Evolutionary conservation across 2,329 filamentous ascomycete genomes (phyloP).

Genomic region (Ophiostoma quercus): DNA sequence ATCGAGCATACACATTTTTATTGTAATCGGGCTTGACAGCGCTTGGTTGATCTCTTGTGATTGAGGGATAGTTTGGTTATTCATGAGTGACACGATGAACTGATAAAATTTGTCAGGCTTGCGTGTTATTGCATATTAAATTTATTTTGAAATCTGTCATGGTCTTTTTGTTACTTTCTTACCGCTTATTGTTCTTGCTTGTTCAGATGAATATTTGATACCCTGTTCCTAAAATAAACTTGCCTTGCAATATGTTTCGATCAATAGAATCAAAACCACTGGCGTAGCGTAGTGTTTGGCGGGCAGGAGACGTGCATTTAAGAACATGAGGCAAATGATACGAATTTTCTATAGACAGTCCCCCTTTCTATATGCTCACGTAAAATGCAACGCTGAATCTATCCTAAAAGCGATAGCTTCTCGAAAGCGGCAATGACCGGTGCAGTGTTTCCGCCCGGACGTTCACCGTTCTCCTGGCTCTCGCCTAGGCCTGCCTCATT

Average conservation of each 20-base stretch:
- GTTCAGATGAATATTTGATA: not conserved
- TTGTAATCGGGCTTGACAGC: not conserved
- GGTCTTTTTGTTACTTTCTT: not conserved
- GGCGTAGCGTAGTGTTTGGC: not conserved
- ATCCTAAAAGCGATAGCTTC: conserved; percentile 49
- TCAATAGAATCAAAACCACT: not conserved
- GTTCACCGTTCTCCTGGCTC: not conserved
- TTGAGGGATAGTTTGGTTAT: not conserved
- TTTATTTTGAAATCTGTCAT: not conserved
- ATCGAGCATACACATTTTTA: not conserved
- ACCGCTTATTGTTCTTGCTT: not conserved
- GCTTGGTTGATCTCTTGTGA: not conserved
- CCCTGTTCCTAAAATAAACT: not conserved
- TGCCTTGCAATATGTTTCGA: not conserved
- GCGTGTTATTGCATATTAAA: not conserved
- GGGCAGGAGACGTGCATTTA: too few species aligned
- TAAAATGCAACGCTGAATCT: conserved; percentile 13
- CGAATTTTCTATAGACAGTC: not conserved
- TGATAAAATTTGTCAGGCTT: not conserved
- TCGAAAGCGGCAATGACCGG: conserved; percentile 47
- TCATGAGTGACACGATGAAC: not conserved
- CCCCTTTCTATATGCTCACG: not conserved
- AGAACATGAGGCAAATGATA: not conserved
- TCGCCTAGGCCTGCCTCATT: conserved; percentile 19
- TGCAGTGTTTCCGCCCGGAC: conserved; percentile 37